Percentiles rank a stretch among this genome's conserved stretches.
Conservation (phyloP, 2,329 filamentous ascomycete genomes). For the Talaromyces sp. region DNA sequence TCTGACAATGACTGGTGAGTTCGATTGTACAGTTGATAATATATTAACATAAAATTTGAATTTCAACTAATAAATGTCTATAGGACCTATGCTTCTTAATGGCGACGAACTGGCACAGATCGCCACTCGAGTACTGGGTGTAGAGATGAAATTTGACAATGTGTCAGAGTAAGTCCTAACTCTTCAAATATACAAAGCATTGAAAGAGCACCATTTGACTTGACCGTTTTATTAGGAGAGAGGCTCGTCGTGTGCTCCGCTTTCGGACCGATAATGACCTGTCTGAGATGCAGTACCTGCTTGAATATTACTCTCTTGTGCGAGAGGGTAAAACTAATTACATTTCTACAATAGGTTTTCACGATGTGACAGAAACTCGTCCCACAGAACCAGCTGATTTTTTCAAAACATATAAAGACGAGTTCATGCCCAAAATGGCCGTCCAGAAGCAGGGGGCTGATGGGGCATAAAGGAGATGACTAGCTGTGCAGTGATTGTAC, state of each 20-base stretch:
- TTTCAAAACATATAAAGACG: constrained; percentile 42
- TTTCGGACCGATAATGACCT: constrained; percentile 31
- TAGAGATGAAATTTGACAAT: constrained; percentile 42
- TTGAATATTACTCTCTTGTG: constrained; percentile 51
- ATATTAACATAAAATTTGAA: neutral
- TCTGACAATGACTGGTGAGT: constrained; percentile 44
- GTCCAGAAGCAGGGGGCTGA: constrained; percentile 7
- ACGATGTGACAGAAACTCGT: constrained; percentile 43
- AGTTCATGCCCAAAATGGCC: constrained; percentile 24
- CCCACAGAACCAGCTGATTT: constrained; percentile 46
- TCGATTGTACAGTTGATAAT: neutral
- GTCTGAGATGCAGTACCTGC: constrained; percentile 43
- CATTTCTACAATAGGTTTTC: constrained; percentile 47
- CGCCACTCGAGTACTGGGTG: constrained; percentile 41
- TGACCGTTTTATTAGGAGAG: constrained; percentile 13
- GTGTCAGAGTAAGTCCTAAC: constrained; percentile 37
- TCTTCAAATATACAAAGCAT: neutral
- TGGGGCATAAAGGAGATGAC: neutral
- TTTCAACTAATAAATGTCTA: neutral
- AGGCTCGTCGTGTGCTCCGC: constrained; percentile 33
- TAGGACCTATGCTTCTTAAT: constrained; percentile 43
- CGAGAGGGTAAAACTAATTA: constrained; percentile 52
- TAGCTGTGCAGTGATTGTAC: neutral
- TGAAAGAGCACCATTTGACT: neutral
- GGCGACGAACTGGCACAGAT: constrained; percentile 44